phyloP scores from a whole-genome alignment of 441 rosid species.

The Flueggea neowawraea region DNA sequence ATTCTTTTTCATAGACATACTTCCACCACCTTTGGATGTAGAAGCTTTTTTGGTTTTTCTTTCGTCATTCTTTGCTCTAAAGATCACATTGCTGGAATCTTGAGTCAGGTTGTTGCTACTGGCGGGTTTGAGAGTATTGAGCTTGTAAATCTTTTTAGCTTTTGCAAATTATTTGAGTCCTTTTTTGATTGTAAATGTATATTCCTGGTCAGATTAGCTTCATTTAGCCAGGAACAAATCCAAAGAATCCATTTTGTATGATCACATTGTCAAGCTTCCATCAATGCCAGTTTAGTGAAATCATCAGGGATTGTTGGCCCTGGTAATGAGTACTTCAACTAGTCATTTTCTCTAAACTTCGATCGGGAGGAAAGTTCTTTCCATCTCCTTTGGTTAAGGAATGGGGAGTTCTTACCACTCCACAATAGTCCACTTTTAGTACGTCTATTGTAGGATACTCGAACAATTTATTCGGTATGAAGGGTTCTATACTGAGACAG shows the following conservation, averaged over 20 bases:
- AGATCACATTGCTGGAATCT: slow-evolving; percentile 9
- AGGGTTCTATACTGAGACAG: no score
- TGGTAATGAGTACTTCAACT: no score
- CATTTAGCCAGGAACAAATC: background rate
- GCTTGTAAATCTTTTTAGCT: slow-evolving; percentile 18
- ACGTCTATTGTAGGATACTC: no score
- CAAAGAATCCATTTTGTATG: background rate
- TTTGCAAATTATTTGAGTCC: slow-evolving; percentile 3
- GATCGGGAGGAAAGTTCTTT: no score
- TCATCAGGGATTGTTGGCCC: no score
- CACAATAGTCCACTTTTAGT: no score
- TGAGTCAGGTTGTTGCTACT: slow-evolving; percentile 1
- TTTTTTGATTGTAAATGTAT: slow-evolving; percentile 4
- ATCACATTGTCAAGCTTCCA: no score
- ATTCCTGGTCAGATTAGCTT: background rate
- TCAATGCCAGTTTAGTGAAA: no score
- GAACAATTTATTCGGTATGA: no score
- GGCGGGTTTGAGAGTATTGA: slow-evolving; percentile 3
- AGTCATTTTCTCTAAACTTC: no score
- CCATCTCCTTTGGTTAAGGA: no score
- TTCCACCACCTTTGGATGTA: background rate
- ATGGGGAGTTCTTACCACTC: no score
- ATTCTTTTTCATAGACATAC: slow-evolving; percentile 3
- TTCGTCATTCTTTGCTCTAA: slow-evolving; percentile 13
- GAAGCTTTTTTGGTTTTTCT: slow-evolving; percentile 1